Evolutionary conservation across 1,139 yeast species (phyloP), one percentile per base, ranked within the genome.

Genomic region (Debaryomyces subglobosus): DNA sequence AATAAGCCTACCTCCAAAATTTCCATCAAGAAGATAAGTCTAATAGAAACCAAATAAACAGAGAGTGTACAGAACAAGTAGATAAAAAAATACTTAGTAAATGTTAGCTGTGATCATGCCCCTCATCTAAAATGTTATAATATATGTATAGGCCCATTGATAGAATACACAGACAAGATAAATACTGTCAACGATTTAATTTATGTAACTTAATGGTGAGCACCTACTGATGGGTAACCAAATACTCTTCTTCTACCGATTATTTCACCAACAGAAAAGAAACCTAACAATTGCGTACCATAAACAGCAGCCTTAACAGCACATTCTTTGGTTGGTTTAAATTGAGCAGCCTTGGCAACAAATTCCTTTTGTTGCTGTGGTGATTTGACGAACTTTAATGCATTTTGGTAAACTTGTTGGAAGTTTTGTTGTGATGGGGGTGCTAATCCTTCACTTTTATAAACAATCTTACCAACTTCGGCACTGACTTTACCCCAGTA

Each of bases 181-280:
- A 27, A 45, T 37, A 21, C 32, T 34, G 36, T 40, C 46, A 21
- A 25, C 35, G 5, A 16, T 25, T 6, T 38, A 25, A n/a, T 39
- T 23, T 24, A 41, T 23, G 13, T 23, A 32, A 23, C 24, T 38
- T 45, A 63, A 50, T 69, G 74, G 55, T 63, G 65, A 50, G 55
- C 63, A 45, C 69, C 75, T 52, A 67, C 71, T 16, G 77, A 61
- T 64, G 89, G 89, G 81, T 91, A 91, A 59, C 97, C 97, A 64
- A 89, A 86, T 54, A 91, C 62, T 65, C 86, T 78, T 81, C 99
- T 89, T 82, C 99, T 91, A 65, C 99, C 99, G 65, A 94, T 81
- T 60, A 92, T 85, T 80, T 94, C 99, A 67, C 99, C 99, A 46
- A 94, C 78, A 27, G 97, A 85, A 74, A 91, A 94, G 71, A 91